These are phyloP conservation scores for Magnusiomyces sp. DNA, from an alignment of 1,139 yeast species.

Conservation along the genomic window DNA sequence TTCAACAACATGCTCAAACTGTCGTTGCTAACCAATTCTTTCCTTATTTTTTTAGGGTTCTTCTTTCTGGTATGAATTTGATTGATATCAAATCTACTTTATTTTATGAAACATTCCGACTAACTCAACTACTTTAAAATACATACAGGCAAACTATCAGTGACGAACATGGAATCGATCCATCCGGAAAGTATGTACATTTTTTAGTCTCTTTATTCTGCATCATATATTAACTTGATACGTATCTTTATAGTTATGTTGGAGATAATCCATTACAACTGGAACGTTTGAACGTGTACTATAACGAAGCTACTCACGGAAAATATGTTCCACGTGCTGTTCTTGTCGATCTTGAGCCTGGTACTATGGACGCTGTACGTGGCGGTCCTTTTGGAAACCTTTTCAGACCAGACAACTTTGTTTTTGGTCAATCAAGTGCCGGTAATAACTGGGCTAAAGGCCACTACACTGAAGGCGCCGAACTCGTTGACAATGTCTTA, in stretches of 20 bases:
- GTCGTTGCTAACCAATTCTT: neutral
- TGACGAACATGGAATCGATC: conserved; percentile 92
- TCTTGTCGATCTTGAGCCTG: conserved; percentile 87
- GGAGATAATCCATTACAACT: conserved; percentile 36
- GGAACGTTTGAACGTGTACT: conserved; percentile 44
- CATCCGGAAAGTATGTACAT: conserved; percentile 44
- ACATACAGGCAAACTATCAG: conserved; percentile 71
- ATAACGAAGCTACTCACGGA: conserved; percentile 49
- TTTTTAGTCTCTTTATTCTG: neutral
- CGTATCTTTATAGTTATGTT: conserved; percentile 17
- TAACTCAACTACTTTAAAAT: too few species aligned
- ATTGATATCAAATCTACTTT: neutral
- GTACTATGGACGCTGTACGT: conserved; percentile 79
- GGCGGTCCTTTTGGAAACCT: conserved; percentile 69
- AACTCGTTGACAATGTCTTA: conserved; percentile 78
- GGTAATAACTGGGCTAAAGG: conserved; percentile 98
- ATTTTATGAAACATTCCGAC: too few species aligned
- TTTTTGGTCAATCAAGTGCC: conserved; percentile 85
- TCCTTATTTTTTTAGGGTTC: conserved; percentile 48
- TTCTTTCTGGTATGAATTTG: conserved; percentile 54
- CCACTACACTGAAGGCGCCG: conserved; percentile 94
- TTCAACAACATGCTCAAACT: too few species aligned
- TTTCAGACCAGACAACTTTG: conserved; percentile 85
- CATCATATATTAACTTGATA: neutral
- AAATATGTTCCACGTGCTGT: conserved; percentile 93